These are phyloP conservation scores for Tricholoma hemisulphureum DNA, from an alignment of 768 basidiomycete species.

Conservation along the genomic window DNA sequence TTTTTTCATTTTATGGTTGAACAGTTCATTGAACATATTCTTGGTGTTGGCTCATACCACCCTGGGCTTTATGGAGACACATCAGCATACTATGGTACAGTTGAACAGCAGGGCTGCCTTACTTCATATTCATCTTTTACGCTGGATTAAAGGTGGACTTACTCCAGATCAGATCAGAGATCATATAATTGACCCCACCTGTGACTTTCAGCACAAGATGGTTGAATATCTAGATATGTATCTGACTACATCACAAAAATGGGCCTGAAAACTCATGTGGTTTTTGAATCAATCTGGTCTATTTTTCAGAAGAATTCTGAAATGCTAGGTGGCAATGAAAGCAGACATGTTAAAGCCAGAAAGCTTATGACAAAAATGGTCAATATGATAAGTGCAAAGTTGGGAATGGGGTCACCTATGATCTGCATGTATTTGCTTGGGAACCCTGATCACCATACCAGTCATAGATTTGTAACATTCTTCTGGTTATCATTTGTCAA, in stretches of 20 bases:
- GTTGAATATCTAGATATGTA: slow-evolving; percentile 27
- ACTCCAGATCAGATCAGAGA: slow-evolving; percentile 30
- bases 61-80: slow-evolving; percentile 29
- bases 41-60: slow-evolving; percentile 18
- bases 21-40: slow-evolving; percentile 6
- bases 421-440: slow-evolving; percentile 32
- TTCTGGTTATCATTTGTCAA: slow-evolving; percentile 33
- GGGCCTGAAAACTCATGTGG: slow-evolving; percentile 35
- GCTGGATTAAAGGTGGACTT: slow-evolving; percentile 30
- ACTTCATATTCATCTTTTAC: slow-evolving; percentile 30
- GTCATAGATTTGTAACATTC: slow-evolving; percentile 31
- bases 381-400: slow-evolving; percentile 33
- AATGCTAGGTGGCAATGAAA: slow-evolving; percentile 13
- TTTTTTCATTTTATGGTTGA: slow-evolving; percentile 5
- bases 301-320: slow-evolving; percentile 26
- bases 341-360: slow-evolving; percentile 22
- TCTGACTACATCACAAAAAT: slow-evolving; percentile 46
- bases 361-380: slow-evolving; percentile 35
- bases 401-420: slow-evolving; percentile 39
- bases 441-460: slow-evolving; percentile 40
- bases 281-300: slow-evolving; percentile 32
- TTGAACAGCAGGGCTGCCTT: slow-evolving; percentile 35
- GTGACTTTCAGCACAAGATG: slow-evolving; percentile 6
- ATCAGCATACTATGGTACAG: slow-evolving; percentile 29
- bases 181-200: slow-evolving; percentile 7